A percentile compares a stretch with the other conserved stretches of the same genome.
Conservation (phyloP, 2,329 filamentous ascomycete species). For the Aureobasidium zeae region DNA sequence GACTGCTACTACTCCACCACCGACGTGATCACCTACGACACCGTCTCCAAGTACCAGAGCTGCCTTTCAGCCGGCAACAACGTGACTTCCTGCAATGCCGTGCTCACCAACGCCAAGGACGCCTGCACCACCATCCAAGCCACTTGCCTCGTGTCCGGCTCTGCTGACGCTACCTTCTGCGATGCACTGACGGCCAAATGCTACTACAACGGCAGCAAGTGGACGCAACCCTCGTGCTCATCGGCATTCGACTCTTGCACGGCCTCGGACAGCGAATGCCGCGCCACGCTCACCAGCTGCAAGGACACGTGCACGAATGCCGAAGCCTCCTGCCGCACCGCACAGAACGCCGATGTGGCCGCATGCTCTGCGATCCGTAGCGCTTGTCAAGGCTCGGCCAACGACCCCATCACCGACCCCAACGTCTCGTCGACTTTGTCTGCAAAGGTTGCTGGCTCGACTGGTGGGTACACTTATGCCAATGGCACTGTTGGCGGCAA, state of each 20-base stretch:
- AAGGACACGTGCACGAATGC: conserved; percentile 5
- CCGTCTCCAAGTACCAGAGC: conserved; percentile 10
- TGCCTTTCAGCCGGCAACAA: conserved; percentile 1
- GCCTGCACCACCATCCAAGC: conserved; percentile 1
- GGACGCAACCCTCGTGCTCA: background rate
- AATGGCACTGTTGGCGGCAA: conserved; percentile 6
- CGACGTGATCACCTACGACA: conserved; percentile 1
- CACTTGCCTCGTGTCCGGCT: conserved; percentile 8
- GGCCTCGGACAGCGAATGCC: background rate
- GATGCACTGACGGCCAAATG: background rate
- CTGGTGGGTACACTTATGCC: conserved; percentile 1
- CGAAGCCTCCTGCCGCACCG: background rate
- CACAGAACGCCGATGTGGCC: background rate
- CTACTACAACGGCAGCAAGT: conserved; percentile 9
- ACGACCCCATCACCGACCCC: conserved; percentile 1
- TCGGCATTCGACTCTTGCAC: background rate
- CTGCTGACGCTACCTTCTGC: background rate
- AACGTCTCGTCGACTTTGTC: background rate
- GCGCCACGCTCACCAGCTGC: background rate
- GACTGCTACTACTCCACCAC: conserved; percentile 1
- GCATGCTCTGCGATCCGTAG: background rate
- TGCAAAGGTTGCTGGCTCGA: background rate
- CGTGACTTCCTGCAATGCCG: conserved; percentile 3
- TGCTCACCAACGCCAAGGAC: conserved; percentile 7
- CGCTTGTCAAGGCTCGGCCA: background rate